Percentiles rank a stretch among this genome's conserved stretches.
Conservation (phyloP, 1,284 basidiomycete species). For the Ganoderma sinense region DNA sequence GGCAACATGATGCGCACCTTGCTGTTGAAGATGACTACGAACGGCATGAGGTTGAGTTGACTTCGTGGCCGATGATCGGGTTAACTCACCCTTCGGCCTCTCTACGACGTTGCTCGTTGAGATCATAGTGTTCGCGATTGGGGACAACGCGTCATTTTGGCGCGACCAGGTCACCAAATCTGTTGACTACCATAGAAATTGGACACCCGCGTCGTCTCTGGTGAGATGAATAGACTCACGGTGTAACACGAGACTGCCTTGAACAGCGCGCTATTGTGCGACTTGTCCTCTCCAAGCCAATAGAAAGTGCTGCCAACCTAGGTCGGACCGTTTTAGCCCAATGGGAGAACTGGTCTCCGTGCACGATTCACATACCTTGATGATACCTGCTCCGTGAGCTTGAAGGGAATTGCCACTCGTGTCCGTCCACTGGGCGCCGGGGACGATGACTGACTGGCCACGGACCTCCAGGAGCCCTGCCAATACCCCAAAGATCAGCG, state of each 20-base stretch:
- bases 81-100: constrained; percentile 60
- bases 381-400: constrained; percentile 67
- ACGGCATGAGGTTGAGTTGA: not conserved
- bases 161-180: constrained; percentile 65
- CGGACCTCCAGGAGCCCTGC: constrained; percentile 18
- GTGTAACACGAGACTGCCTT: constrained; percentile 67
- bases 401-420: constrained; percentile 70
- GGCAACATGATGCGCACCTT: constrained; percentile 40
- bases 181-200: constrained; percentile 46
- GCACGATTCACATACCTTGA: constrained; percentile 51
- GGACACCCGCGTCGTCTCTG: not conserved
- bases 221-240: constrained; percentile 39
- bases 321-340: not conserved
- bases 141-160: constrained; percentile 64
- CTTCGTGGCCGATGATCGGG: not conserved
- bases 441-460: constrained; percentile 55
- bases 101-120: constrained; percentile 69
- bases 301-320: constrained; percentile 66
- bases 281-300: constrained; percentile 74
- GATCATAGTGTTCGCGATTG: constrained; percentile 61
- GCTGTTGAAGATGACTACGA: constrained; percentile 61
- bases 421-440: constrained; percentile 71
- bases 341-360: not conserved
- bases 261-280: constrained; percentile 62
- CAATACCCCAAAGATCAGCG: constrained; percentile 20